These are phyloP conservation scores for Vigna trinervia DNA, from an alignment of 306 rosid species.

Conservation along the genomic window DNA sequence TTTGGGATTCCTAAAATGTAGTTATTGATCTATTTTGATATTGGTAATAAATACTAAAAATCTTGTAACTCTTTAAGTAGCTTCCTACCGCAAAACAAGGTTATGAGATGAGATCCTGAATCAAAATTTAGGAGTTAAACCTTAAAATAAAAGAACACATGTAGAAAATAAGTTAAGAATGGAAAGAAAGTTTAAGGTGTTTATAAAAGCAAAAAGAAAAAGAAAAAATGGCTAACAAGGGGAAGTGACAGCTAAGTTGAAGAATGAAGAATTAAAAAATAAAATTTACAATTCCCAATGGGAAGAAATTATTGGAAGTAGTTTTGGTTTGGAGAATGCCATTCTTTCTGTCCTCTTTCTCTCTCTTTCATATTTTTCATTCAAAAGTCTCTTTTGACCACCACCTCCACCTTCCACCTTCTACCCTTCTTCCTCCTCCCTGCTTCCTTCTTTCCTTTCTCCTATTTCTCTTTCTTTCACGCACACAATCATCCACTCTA, in stretches of 20 bases:
- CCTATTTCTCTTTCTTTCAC: constrained; percentile 12
- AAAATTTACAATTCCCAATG: not conserved
- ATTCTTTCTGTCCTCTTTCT: not conserved
- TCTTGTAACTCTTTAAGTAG: not conserved
- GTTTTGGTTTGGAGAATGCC: constrained; percentile 12
- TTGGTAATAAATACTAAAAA: too few species aligned
- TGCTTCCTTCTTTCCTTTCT: constrained; percentile 63
- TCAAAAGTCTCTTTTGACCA: constrained; percentile 78
- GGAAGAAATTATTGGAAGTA: not conserved
- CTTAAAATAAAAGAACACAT: not conserved
- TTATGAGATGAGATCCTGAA: not conserved
- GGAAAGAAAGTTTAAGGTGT: not conserved
- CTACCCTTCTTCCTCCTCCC: constrained; percentile 78
- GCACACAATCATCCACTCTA: constrained; percentile 10
- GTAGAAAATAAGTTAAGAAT: not conserved
- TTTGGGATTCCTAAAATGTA: too few species aligned
- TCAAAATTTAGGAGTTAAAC: not conserved
- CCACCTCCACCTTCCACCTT: constrained; percentile 51
- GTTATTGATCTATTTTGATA: not conserved
- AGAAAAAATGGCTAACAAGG: not conserved
- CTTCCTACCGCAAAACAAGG: too few species aligned
- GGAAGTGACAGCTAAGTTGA: constrained; percentile 22
- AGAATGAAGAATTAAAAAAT: not conserved
- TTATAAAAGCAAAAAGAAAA: not conserved
- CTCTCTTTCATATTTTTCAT: not conserved